Evolutionary conservation across 805 yeast species (phyloP).

Genomic region (Priceomyces castillae): DNA sequence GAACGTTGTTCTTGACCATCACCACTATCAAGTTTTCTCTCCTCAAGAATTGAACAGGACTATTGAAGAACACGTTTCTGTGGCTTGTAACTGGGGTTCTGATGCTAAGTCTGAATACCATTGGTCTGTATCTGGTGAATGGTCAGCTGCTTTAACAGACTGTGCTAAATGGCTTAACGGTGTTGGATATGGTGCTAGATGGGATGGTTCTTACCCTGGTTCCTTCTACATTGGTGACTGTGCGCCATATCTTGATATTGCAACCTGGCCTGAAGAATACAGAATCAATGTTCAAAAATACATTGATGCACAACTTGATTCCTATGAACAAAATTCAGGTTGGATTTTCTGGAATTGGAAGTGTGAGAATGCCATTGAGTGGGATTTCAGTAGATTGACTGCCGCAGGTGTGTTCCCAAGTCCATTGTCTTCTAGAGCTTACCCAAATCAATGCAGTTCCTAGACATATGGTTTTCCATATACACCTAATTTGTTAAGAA

Average conservation of each 20-base stretch:
- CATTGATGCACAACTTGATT: constrained; percentile 89
- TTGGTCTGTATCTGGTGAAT: constrained; percentile 83
- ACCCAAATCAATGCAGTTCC: constrained; percentile 62
- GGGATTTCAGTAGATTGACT: constrained; percentile 73
- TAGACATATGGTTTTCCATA: too few species aligned
- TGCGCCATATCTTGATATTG: constrained; percentile 26
- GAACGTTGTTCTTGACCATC: constrained; percentile 82
- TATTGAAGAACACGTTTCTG: constrained; percentile 58
- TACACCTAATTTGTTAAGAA: too few species aligned
- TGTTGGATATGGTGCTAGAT: constrained; percentile 78
- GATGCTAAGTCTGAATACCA: constrained; percentile 49
- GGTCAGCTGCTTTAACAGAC: constrained; percentile 90
- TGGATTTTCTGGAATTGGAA: constrained; percentile 96
- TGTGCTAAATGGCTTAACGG: constrained; percentile 90
- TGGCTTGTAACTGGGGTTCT: constrained; percentile 32
- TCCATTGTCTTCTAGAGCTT: constrained; percentile 68
- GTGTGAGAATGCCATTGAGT: constrained; percentile 77
- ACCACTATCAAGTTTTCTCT: constrained; percentile 84
- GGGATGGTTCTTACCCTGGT: constrained; percentile 55
- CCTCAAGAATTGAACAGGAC: constrained; percentile 54
- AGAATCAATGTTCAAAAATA: constrained; percentile 60
- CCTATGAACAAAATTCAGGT: constrained; percentile 67
- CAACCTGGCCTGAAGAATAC: constrained; percentile 58
- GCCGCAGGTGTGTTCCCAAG: constrained; percentile 70
- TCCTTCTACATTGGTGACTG: constrained; percentile 61